Base-by-base conservation (phyloP, 2,329 filamentous ascomycete genomes). In the Monosporascus sp. region DNA sequence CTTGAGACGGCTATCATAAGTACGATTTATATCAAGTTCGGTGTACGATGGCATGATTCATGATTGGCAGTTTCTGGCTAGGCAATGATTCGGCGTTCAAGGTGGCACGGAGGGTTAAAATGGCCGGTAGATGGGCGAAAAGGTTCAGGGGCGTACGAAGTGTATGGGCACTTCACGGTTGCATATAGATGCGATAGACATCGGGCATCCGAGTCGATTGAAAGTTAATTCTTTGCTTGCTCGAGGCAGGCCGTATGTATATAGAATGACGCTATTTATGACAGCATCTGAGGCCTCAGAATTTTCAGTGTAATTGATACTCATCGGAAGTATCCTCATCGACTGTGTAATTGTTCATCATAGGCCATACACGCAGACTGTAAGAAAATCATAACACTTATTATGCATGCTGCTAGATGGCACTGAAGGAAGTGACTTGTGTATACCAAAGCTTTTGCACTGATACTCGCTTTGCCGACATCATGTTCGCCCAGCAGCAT, bases 231-330 rank as follows among this genome's bases (percentile, higher is more conserved):
- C n/a, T 24, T 25, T 48, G 27, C 45, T 41, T 38, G 24, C 46
- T n/a, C 36, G 52, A 43, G 25, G 44, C 20, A 43, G 48, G 38
- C 37, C 20, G 18, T 17, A 38, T 52, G 36, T 8, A 39, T 17
- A 25, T 15, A 54, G n/a, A 20, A 20, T 51, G 49, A 20, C 50
- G n/a, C 46, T 50, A 35, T 31, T 24, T 36, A 27, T 54, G 39
- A 49, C 7, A 50, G 31, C 31, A 35, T 35, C 31, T 14, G 31
- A 55, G 62, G 64, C 65, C 64, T 67, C 65, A 67, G 65, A 65
- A 67, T 67, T 67, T 67, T 67, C 65, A 67, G 65, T 67, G 65
- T 65, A 53, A 50, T 25, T 60, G 59, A 58, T 62, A 64, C 59
- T 66, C 65, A 63, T 64, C 52, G 61, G 63, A 62, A 55, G 58